Evolutionary conservation across 345 rosid species (phyloP), one percentile per base, ranked within the genome.

Genomic region (Eutrema japonicum): DNA sequence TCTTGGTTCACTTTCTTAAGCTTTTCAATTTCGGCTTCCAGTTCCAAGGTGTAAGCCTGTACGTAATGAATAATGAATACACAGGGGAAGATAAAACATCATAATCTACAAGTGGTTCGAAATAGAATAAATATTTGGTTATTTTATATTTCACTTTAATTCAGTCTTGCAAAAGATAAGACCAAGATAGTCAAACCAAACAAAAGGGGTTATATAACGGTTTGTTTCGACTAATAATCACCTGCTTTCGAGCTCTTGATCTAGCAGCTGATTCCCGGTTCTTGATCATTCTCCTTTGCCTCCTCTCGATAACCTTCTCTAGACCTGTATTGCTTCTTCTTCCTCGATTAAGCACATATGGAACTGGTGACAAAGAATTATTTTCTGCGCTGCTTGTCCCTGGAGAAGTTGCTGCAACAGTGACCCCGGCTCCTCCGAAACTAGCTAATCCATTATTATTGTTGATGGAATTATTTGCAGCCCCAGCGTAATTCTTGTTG

Each of bases 181-280:
- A 10, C 47, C 29, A 72, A 26, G 7, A 64, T 13, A 29, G 29
- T 61, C 53, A 27, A 53, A 41, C 50, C 49, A 55, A 57, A 49
- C 54, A 58, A 49, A 55, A 13, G 29, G 43, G 33, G 13, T 27
- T 41, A 8, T 40, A 65, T 48, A 42, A 75, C 10, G 12, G 32
- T 63, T 22, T 47, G 12, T 50, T 49, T 14, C 40, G 40, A 47
- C 7, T 18, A 36, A 48, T 29, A 58, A 57, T 79, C 62, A 92
- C 99, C 99, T 95, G 99, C 83, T 95, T 95, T 57, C 99, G 96
- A 80, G 96, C 96, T 71, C 99, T 79, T 53, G 98, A 95, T 77
- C 96, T 88, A 33, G 98, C 96, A 79, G 99, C 99, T 8, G 99
- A 95, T 74, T 95, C 98, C 58, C 99, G 83, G 73, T 95, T 95